Conservation (phyloP, 176 grass and related monocot species). For the Oryza rufipogon region DNA sequence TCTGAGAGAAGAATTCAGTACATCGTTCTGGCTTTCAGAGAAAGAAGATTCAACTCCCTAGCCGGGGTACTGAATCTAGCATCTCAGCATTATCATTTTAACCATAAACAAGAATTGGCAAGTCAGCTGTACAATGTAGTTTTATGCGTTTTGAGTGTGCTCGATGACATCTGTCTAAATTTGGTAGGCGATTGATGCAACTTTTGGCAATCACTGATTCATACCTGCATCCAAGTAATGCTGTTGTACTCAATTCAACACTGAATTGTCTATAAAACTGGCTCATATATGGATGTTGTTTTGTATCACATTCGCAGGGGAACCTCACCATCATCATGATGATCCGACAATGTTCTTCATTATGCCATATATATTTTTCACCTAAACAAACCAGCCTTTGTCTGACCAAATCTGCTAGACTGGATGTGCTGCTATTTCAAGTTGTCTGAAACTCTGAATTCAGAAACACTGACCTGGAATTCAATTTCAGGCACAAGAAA, state of each 20-base stretch:
- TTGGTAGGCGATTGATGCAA: not conserved
- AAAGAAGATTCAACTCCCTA: not conserved
- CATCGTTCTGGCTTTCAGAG: not conserved
- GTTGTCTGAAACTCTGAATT: not conserved
- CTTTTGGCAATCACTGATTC: not conserved
- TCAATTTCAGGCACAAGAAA: not conserved
- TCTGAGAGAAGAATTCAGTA: too few species aligned
- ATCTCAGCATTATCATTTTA: too few species aligned
- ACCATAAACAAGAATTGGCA: too few species aligned
- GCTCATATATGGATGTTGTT: not conserved
- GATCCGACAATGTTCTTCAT: not conserved
- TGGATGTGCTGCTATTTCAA: not conserved
- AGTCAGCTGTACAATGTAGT: conserved; percentile 34
- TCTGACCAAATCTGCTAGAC: not conserved
- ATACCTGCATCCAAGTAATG: not conserved
- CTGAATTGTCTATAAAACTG: not conserved
- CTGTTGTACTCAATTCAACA: not conserved
- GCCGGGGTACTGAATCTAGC: not conserved
- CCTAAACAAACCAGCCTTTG: not conserved
- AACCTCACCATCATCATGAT: not conserved
- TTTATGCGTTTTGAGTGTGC: not conserved
- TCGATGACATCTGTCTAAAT: conserved; percentile 17
- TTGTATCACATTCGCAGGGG: not conserved
- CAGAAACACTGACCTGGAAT: not conserved
- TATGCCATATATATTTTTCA: not conserved